A percentile compares a stretch with the other conserved stretches of the same genome.
These are phyloP conservation scores for Chaetoceros muelleri DNA, from an alignment of 108 stramenopile genomes.

Conservation along the genomic window DNA sequence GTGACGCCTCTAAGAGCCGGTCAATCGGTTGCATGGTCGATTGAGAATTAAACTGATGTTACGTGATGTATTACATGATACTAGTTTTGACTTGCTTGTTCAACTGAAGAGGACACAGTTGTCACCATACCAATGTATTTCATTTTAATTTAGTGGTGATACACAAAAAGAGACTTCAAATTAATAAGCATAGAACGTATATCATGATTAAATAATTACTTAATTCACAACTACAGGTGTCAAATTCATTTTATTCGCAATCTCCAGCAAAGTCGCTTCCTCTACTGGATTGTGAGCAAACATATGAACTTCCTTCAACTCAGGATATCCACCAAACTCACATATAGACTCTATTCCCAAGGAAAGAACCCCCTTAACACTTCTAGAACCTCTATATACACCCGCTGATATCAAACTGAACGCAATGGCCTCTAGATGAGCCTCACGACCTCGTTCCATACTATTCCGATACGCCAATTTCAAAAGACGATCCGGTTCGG, in stretches of 20 bases:
- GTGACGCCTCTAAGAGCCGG: slow-evolving; percentile 83
- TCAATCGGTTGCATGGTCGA: slow-evolving; percentile 72
- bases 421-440: slow-evolving; percentile 43
- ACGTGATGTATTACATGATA: too few species aligned
- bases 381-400: slow-evolving; percentile 46
- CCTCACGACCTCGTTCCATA: slow-evolving; percentile 24
- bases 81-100: too few species aligned
- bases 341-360: slow-evolving; percentile 48
- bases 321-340: slow-evolving; percentile 19
- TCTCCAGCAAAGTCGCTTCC: not conserved
- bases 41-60: slow-evolving; percentile 18
- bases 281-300: not conserved
- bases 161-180: too few species aligned
- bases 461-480: slow-evolving; percentile 35
- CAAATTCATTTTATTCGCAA: too few species aligned
- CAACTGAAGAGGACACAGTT: too few species aligned
- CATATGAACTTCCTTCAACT: not conserved
- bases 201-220: too few species aligned
- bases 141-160: too few species aligned
- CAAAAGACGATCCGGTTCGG: slow-evolving; percentile 28
- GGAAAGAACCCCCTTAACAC: slow-evolving; percentile 34
- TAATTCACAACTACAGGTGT: too few species aligned
- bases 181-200: too few species aligned
- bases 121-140: too few species aligned
- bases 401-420: slow-evolving; percentile 71